phyloP scores from a whole-genome alignment of 2,329 filamentous ascomycete genomes.

The Pseudogymnoascus sp. region DNA sequence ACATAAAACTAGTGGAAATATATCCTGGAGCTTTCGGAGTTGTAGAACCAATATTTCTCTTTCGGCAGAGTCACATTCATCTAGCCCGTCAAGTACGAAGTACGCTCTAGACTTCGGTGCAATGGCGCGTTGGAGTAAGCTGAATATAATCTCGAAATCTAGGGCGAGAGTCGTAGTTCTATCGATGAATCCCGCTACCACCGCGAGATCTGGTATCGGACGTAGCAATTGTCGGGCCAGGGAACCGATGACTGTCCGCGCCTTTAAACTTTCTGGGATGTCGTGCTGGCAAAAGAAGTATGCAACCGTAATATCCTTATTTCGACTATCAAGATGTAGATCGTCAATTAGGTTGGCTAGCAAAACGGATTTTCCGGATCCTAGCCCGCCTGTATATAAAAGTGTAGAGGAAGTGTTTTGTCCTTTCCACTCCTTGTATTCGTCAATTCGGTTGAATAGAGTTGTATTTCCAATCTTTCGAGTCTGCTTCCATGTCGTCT shows the following conservation, averaged over 20 bases:
- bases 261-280: conserved; percentile 23
- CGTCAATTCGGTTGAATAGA: conserved; percentile 16
- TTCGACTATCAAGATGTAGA: conserved; percentile 21
- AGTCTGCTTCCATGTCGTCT: conserved; percentile 33
- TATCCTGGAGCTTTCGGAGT: conserved; percentile 20
- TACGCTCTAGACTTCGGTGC: conserved; percentile 21
- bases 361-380: conserved; percentile 37
- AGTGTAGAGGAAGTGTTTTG: conserved; percentile 24
- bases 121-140: conserved; percentile 19
- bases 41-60: conserved; percentile 13
- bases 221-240: conserved; percentile 31
- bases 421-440: conserved; percentile 27
- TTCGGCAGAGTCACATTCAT: conserved; percentile 25
- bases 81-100: conserved; percentile 29
- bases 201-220: conserved; percentile 19
- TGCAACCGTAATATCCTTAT: conserved; percentile 15
- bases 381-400: conserved; percentile 32
- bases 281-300: conserved; percentile 31
- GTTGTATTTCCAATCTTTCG: conserved; percentile 32
- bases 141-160: conserved; percentile 18
- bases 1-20: conserved; percentile 20
- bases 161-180: background rate
- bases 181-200: background rate
- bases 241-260: conserved; percentile 27
- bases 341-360: conserved; percentile 37